Conservation (phyloP, 495 filamentous ascomycete species). For the Echria macrotheca region DNA sequence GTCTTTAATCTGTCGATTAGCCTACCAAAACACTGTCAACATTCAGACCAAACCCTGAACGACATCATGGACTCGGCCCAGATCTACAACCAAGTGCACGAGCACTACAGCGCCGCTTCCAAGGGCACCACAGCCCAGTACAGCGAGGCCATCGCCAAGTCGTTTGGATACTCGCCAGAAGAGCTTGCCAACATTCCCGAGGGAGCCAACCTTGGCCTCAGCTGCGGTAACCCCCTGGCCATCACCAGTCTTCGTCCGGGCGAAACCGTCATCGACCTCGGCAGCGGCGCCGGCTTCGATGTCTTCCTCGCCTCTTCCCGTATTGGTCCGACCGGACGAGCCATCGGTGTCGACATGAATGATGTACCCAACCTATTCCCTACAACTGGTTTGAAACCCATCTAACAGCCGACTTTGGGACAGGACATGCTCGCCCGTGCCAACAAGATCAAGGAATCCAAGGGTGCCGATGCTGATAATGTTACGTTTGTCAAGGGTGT, state of each 20-base stretch:
- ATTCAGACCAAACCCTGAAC: not conserved
- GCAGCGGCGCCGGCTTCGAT: constrained; percentile 60
- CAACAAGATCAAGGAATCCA: constrained; percentile 37
- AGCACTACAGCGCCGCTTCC: constrained; percentile 36
- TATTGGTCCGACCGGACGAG: constrained; percentile 49
- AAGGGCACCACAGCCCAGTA: constrained; percentile 26
- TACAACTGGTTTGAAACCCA: not conserved
- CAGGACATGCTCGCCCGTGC: constrained; percentile 57
- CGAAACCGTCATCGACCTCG: constrained; percentile 61
- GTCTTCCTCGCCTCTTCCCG: constrained; percentile 54
- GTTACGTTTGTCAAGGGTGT: constrained; percentile 46
- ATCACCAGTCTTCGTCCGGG: constrained; percentile 51
- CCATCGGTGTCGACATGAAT: constrained; percentile 65
- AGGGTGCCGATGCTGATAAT: constrained; percentile 29
- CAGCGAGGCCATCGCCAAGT: constrained; percentile 42
- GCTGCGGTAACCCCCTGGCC: constrained; percentile 61
- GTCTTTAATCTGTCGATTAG: no score
- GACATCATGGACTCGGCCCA: constrained; percentile 19
- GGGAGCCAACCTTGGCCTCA: constrained; percentile 57
- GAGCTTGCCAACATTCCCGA: constrained; percentile 52
- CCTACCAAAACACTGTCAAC: no score
- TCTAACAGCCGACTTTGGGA: not conserved
- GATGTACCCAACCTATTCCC: constrained; percentile 32
- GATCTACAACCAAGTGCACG: constrained; percentile 34
- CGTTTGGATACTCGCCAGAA: constrained; percentile 55